phyloP scores from a whole-genome alignment of 305 asterid genomes.

The Solanum aculeatissimum region DNA sequence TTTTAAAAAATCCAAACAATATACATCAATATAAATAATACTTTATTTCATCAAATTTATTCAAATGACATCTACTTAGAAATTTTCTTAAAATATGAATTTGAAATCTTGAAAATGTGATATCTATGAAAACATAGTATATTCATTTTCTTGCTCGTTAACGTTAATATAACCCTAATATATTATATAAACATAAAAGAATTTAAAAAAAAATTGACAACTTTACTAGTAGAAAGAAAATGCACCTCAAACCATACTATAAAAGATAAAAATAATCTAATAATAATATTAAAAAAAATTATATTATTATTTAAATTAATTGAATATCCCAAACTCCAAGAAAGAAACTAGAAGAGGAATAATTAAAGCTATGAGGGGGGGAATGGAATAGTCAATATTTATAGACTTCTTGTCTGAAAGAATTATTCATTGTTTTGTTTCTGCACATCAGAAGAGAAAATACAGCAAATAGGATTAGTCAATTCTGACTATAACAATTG shows the following conservation, averaged over 20 bases:
- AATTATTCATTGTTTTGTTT: background rate
- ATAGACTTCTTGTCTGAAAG: background rate
- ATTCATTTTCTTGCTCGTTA: background rate
- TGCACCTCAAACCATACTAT: background rate
- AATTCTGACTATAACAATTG: slow-evolving; percentile 5
- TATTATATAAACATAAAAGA: background rate
- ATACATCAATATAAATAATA: too few species aligned
- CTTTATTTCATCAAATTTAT: background rate
- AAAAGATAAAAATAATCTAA: background rate
- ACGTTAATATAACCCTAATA: background rate
- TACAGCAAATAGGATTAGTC: slow-evolving; percentile 19
- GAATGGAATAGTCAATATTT: slow-evolving; percentile 26
- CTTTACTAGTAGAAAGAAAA: background rate
- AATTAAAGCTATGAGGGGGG: background rate
- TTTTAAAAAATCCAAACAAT: too few species aligned
- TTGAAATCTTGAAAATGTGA: too few species aligned
- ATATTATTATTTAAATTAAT: too few species aligned
- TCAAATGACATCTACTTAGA: background rate
- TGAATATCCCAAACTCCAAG: slow-evolving; percentile 37
- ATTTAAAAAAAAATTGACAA: background rate
- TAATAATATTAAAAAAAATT: background rate
- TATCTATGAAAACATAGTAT: too few species aligned
- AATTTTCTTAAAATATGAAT: background rate
- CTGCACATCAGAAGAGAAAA: background rate
- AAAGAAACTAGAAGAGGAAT: slow-evolving; percentile 2